These are phyloP conservation scores for Ustilago crameri DNA, from an alignment of 1,284 basidiomycete genomes.

Conservation along the genomic window DNA sequence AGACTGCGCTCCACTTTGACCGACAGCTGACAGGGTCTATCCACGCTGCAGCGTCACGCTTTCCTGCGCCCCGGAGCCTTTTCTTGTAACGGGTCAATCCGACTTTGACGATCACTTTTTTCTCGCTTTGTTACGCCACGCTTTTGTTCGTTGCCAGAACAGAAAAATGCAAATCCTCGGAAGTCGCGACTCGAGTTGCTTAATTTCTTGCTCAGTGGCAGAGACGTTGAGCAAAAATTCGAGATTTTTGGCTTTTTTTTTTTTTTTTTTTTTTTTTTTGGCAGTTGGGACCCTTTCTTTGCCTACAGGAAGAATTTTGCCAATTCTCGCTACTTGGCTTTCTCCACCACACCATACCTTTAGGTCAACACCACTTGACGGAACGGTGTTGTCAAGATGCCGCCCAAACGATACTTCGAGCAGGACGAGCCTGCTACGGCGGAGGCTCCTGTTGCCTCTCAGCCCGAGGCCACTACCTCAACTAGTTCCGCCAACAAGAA, in stretches of 20 bases:
- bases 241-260: conserved; percentile 12
- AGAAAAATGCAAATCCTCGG: conserved; percentile 14
- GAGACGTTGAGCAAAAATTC: conserved; percentile 4
- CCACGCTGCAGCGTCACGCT: no score
- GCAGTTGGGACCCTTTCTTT: conserved; percentile 12
- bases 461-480: conserved; percentile 6
- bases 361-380: background rate
- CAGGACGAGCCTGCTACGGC: conserved; percentile 35
- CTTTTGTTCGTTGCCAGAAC: background rate
- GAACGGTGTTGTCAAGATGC: conserved; percentile 25
- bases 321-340: background rate
- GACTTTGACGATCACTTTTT: conserved; percentile 16
- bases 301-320: background rate
- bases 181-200: conserved; percentile 10
- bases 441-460: conserved; percentile 11
- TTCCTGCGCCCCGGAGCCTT: no score
- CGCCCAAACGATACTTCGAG: conserved; percentile 56
- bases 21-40: no score
- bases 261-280: conserved; percentile 6
- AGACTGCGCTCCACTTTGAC: no score
- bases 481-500: conserved; percentile 9
- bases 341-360: conserved; percentile 4
- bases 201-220: conserved; percentile 1
- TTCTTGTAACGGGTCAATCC: background rate
- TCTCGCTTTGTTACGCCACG: conserved; percentile 2